Percentiles rank a stretch among this genome's conserved stretches.
These are phyloP conservation scores for Botryotinia calthae DNA, from an alignment of 2,329 filamentous ascomycete genomes.

Conservation along the genomic window DNA sequence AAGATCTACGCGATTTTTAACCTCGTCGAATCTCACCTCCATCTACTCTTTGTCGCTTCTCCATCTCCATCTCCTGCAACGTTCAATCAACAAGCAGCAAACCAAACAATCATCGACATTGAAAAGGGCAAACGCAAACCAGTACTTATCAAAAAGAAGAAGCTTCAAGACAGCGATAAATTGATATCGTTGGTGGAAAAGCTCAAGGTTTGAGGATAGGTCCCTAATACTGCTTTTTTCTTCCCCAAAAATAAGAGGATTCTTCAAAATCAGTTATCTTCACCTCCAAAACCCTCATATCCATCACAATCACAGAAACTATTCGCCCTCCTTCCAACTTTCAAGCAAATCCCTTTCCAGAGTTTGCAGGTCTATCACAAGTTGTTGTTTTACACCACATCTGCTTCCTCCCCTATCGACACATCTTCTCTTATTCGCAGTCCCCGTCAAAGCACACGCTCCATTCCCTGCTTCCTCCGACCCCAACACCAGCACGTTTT, in stretches of 20 bases:
- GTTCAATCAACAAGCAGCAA: conserved; percentile 7
- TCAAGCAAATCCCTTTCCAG: conserved; percentile 37
- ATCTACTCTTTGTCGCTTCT: conserved; percentile 6
- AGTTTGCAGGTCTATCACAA: conserved; percentile 30
- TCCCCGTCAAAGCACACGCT: conserved; percentile 38
- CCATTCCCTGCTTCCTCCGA: conserved; percentile 38
- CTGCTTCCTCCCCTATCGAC: conserved; percentile 39
- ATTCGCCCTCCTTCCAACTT: conserved; percentile 29
- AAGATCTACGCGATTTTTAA: conserved; percentile 8
- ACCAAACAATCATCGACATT: background rate
- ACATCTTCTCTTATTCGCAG: conserved; percentile 38
- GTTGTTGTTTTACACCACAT: conserved; percentile 39
- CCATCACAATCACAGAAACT: conserved; percentile 16
- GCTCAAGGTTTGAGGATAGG: conserved; percentile 40
- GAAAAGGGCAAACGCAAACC: background rate
- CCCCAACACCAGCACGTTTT: conserved; percentile 83
- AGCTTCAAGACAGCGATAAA: conserved; percentile 23
- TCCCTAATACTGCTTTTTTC: conserved; percentile 40
- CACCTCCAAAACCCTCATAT: conserved; percentile 31
- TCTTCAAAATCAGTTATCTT: conserved; percentile 36
- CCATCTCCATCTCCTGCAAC: background rate
- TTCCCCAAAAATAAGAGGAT: conserved; percentile 24
- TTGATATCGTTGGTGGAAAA: conserved; percentile 31
- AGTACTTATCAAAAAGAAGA: background rate
- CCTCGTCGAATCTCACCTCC: background rate